Percentiles rank a stretch among this genome's conserved stretches.
phyloP scores from a whole-genome alignment of 1,284 basidiomycete genomes.

The Puccinia horiana region DNA sequence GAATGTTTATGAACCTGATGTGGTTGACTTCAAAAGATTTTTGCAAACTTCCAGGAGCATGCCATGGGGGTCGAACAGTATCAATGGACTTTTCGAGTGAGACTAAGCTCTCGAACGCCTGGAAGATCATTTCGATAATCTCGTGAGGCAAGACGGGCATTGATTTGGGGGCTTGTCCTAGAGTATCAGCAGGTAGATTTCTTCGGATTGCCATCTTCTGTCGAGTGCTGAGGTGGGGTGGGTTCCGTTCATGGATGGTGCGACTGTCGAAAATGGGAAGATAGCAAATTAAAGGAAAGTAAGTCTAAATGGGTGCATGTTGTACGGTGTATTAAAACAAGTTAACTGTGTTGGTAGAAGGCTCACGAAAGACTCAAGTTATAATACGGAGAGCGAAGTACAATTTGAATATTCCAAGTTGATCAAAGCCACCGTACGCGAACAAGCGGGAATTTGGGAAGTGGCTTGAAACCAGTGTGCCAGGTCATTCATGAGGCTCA shows the following conservation, averaged over 20 bases:
- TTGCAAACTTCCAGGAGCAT: not conserved
- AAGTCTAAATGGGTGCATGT: not conserved
- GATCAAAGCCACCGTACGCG: too few relatives aligned
- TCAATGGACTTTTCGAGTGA: conserved; percentile 21
- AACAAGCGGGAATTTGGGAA: too few relatives aligned
- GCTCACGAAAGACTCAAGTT: too few relatives aligned
- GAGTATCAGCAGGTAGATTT: not conserved
- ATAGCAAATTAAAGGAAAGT: not conserved
- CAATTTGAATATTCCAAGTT: too few relatives aligned
- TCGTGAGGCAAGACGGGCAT: conserved; percentile 15
- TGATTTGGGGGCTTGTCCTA: not conserved
- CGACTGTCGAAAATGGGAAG: not conserved
- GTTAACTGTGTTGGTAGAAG: too few relatives aligned
- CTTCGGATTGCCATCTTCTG: not conserved
- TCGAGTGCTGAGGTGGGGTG: not conserved
- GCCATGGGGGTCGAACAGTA: conserved; percentile 3
- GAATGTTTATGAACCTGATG: not conserved
- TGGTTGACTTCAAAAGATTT: not conserved
- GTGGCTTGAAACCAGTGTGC: too few relatives aligned
- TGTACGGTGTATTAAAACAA: not conserved
- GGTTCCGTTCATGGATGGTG: not conserved
- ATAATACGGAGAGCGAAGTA: too few relatives aligned
- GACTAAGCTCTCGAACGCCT: conserved; percentile 1
- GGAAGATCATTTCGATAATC: conserved; percentile 8
- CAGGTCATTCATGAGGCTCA: too few relatives aligned